Evolutionary conservation across 176 grass and related monocot genomes (phyloP).

Genomic region (Hordeum marinum): DNA sequence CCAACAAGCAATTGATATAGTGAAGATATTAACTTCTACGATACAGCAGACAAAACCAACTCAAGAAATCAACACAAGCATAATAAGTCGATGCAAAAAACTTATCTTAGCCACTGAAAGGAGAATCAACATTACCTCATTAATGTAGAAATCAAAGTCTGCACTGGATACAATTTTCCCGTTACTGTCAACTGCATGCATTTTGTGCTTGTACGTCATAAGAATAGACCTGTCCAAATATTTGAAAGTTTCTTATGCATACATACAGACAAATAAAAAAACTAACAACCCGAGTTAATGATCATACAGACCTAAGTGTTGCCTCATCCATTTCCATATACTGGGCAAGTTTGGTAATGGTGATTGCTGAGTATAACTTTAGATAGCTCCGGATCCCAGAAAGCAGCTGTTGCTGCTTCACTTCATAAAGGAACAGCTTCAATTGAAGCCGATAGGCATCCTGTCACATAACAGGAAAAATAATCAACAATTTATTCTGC

Average conservation of each 20-base stretch:
- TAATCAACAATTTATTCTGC: not conserved
- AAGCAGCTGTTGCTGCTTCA: conserved; percentile 95
- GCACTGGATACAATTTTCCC: conserved; percentile 85
- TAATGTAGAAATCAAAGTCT: conserved; percentile 88
- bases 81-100: not conserved
- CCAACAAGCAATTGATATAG: not conserved
- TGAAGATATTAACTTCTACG: not conserved
- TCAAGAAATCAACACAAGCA: not conserved
- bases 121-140: conserved; percentile 41
- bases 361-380: conserved; percentile 89
- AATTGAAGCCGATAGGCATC: conserved; percentile 96
- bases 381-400: conserved; percentile 77
- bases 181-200: conserved; percentile 85
- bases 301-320: conserved; percentile 69
- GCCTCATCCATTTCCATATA: conserved; percentile 94
- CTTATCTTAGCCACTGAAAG: not conserved
- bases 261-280: not conserved
- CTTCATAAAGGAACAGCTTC: conserved; percentile 97
- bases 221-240: conserved; percentile 69
- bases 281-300: conserved; percentile 8
- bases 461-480: conserved; percentile 26
- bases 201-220: conserved; percentile 98
- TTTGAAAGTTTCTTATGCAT: not conserved
- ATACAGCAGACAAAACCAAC: not conserved
- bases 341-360: conserved; percentile 81